Evolutionary conservation across 768 basidiomycete species (phyloP).

Genomic region (Boletus sp.): DNA sequence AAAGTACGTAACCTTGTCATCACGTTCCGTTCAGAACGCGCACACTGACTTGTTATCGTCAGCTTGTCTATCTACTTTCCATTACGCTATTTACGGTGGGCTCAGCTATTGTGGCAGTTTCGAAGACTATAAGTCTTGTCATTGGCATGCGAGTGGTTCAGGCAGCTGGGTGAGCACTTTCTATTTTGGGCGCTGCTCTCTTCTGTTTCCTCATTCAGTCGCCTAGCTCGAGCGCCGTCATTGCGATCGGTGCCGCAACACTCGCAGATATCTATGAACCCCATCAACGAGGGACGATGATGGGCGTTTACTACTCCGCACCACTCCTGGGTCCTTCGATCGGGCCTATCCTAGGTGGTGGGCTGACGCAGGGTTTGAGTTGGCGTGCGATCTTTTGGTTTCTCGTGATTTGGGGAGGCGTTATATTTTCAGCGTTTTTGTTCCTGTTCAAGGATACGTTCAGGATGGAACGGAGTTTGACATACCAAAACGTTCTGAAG

Average conservation of each 20-base stretch:
- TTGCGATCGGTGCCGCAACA: constrained; percentile 69
- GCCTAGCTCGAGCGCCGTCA: constrained; percentile 52
- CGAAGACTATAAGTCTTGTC: constrained; percentile 53
- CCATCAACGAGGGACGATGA: constrained; percentile 68
- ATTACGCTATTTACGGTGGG: constrained; percentile 52
- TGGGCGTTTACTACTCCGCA: constrained; percentile 81
- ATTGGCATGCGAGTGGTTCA: constrained; percentile 71
- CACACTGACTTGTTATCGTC: not conserved
- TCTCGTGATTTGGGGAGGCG: constrained; percentile 57
- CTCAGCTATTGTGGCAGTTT: constrained; percentile 56
- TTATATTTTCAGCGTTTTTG: constrained; percentile 56
- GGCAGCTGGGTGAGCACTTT: constrained; percentile 53
- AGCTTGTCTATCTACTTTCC: constrained; percentile 59
- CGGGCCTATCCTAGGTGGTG: constrained; percentile 70
- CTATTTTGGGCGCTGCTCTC: not conserved
- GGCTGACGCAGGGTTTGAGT: constrained; percentile 51
- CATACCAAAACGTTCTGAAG: constrained; percentile 67
- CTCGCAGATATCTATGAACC: constrained; percentile 81
- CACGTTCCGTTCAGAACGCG: not conserved
- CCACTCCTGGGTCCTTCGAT: constrained; percentile 72
- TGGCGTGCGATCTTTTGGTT: constrained; percentile 93
- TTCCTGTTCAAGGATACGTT: constrained; percentile 84
- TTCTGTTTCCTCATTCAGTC: not conserved
- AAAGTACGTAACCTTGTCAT: constrained; percentile 42
- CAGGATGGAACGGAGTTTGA: constrained; percentile 75